Evolutionary conservation across 2,329 filamentous ascomycete genomes (phyloP), one percentile per base, ranked within the genome.

Genomic region (Aspergillus pseudoviridinutans): DNA sequence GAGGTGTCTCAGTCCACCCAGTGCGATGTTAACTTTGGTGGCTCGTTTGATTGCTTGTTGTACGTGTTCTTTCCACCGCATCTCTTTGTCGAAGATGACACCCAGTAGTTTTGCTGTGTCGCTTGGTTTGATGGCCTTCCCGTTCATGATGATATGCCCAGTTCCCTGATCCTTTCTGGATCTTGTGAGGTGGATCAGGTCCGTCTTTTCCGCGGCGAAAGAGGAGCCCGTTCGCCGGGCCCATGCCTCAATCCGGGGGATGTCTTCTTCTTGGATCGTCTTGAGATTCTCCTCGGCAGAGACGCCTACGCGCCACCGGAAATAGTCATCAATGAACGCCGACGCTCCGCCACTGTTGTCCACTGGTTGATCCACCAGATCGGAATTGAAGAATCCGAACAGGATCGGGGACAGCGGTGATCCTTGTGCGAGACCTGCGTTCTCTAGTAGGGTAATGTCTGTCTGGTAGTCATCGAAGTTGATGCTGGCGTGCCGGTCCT

Each of bases 321-420:
- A 67, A 32, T 66, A 76, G 56, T 66, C 69, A 57, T 60, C 62
- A 41, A 63, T 71, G 57, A 68, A 78, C 50, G 59, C 64, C 28
- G 58, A 70, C 35, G 66, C 63, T 9, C 68, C 69, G 22, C 68
- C 57, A n/a, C 62, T 35, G 25, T 9, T 51, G 44, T 59, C 25
- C 10, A 66, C 60, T 0, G 56, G 53, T 42, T 67, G 57, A 35
- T 76, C 60, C 2, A 76, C 69, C 8, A 76, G 66, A 49, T 75
- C 68, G 27, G 66, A 66, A 51, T 76, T 76, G 57, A 71, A 75
- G 64, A 74, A 72, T 17, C 71, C 64, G 55, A 73, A 76, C 3
- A 74, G 58, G 10, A 73, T 68, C 1, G 66, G 71, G 0, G 71
- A 77, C 0, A 77, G 57, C 1, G 66, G 70, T 0, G 70, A 76